Evolutionary conservation across 2,329 filamentous ascomycete genomes (phyloP).

Genomic region (Fusarium mundagurra): DNA sequence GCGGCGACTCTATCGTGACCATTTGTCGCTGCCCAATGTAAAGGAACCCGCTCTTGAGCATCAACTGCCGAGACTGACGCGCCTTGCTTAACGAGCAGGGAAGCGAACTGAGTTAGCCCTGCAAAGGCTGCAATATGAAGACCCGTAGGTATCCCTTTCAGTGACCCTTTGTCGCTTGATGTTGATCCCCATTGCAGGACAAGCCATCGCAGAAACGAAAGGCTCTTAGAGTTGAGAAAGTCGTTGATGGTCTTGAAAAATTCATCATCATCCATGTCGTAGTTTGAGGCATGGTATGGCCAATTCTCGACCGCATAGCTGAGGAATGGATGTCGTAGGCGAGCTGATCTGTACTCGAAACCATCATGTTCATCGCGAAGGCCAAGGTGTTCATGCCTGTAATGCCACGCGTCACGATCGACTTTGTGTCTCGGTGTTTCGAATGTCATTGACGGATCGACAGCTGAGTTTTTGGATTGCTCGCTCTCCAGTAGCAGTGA

Average conservation of each 20-base stretch:
- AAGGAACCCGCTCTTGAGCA: constrained; percentile 22
- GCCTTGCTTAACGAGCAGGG: constrained; percentile 1
- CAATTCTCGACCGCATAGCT: constrained; percentile 36
- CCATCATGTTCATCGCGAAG: not conserved
- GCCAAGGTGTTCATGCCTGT: not conserved
- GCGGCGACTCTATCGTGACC: constrained; percentile 22
- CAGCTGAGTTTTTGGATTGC: not conserved
- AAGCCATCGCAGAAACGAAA: constrained; percentile 31
- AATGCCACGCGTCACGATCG: not conserved
- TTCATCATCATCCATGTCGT: constrained; percentile 26
- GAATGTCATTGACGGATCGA: constrained; percentile 3
- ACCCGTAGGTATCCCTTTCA: constrained; percentile 18
- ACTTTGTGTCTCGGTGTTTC: not conserved
- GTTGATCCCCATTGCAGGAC: constrained; percentile 24
- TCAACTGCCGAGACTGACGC: constrained; percentile 1
- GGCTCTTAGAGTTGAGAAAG: constrained; percentile 6
- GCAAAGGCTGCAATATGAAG: constrained; percentile 36
- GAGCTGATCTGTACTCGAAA: constrained; percentile 29
- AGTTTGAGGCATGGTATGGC: constrained; percentile 34
- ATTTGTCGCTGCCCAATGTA: constrained; percentile 38
- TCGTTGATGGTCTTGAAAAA: constrained; percentile 4
- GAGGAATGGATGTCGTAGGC: constrained; percentile 31
- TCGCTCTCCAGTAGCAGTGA: constrained; percentile 22
- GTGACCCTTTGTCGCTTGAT: not conserved
- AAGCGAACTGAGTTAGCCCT: constrained; percentile 25